Conservation (phyloP, 352 stramenopile species). For the Plasmopara muralis region DNA sequence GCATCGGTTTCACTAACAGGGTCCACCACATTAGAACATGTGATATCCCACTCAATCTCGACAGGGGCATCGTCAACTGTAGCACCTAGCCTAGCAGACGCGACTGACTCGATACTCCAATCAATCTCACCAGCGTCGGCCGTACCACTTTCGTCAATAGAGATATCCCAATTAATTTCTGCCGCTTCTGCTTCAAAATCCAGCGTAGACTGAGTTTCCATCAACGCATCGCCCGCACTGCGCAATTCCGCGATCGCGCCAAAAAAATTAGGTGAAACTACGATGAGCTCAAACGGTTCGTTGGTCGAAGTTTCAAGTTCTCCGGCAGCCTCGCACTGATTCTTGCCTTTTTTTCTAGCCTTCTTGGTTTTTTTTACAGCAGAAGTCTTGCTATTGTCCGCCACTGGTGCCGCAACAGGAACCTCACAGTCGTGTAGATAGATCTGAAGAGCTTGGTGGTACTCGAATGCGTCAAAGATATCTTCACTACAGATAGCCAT, state of each 20-base stretch:
- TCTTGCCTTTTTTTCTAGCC: conserved; percentile 26
- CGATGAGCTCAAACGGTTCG: conserved; percentile 34
- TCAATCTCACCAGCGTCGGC: conserved; percentile 40
- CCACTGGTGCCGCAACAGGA: conserved; percentile 18
- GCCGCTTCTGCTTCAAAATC: conserved; percentile 51
- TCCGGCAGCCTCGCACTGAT: conserved; percentile 12
- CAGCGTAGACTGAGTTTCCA: conserved; percentile 13
- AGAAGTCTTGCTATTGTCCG: conserved; percentile 6
- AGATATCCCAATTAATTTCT: conserved; percentile 75
- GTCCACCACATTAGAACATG: conserved; percentile 36
- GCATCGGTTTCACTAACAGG: conserved; percentile 8
- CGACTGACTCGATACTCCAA: conserved; percentile 55
- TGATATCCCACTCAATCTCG: conserved; percentile 77
- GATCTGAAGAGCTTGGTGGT: conserved; percentile 57
- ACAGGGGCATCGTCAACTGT: conserved; percentile 27
- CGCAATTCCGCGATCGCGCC: conserved; percentile 45
- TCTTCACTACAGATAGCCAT: conserved; percentile 34
- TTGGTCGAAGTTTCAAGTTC: conserved; percentile 10
- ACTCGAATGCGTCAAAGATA: conserved; percentile 40
- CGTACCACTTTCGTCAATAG: conserved; percentile 32
- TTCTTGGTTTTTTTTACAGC: conserved; percentile 45
- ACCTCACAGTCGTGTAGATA: conserved; percentile 57
- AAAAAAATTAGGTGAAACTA: conserved; percentile 45
- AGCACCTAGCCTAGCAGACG: conserved; percentile 12
- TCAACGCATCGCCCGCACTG: conserved; percentile 31